Evolutionary conservation across 179 eudicot species (phyloP), one percentile per base, ranked within the genome.

Genomic region (Vitellaria paradoxa): DNA sequence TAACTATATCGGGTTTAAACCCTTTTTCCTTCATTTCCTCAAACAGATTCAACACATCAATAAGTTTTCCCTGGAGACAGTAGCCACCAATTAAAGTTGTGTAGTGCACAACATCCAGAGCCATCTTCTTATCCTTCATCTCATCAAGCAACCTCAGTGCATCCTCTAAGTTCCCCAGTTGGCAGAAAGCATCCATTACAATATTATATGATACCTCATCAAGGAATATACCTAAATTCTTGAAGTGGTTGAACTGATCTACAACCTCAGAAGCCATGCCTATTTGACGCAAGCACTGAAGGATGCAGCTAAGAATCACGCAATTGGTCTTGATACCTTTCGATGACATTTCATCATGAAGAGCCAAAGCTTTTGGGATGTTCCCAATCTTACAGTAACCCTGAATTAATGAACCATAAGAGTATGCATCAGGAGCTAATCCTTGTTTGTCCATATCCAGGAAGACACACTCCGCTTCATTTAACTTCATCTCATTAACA

Each of bases 61-160:
- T 57, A 75, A 87, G 78, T 20, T 82, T 82, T 45, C 87, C 88
- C 17, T 85, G 81, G 42, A 78, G 85, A 81, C 88, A 87, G 69
- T 84, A 83, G 47, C 93, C 92, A 77, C 81, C 83, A 20, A 93
- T 93, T 79, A 93, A 77, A 76, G 94, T 91, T 30, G 96, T 87
- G 79, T 88, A 93, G 82, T 91, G 90, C 76, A 81, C 77, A 60
- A 84, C 79, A 87, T 93, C 96, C 14, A 88, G 88, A 62, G 68
- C 73, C 84, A 93, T 45, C 65, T 81, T 84, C 77, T 72, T 82
- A 42, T 59, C 46, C 71, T 84, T 80, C 95, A 92, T 92, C 87
- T 83, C 89, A 81, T 86, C 81, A 64, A 93, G 72, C 70, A 86
- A 74, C 73, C 67, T 62, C 57, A 78, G 56, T 14, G 92, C 97